Conservation (phyloP, 2,329 filamentous ascomycete genomes). For the Penicillium expansum region DNA sequence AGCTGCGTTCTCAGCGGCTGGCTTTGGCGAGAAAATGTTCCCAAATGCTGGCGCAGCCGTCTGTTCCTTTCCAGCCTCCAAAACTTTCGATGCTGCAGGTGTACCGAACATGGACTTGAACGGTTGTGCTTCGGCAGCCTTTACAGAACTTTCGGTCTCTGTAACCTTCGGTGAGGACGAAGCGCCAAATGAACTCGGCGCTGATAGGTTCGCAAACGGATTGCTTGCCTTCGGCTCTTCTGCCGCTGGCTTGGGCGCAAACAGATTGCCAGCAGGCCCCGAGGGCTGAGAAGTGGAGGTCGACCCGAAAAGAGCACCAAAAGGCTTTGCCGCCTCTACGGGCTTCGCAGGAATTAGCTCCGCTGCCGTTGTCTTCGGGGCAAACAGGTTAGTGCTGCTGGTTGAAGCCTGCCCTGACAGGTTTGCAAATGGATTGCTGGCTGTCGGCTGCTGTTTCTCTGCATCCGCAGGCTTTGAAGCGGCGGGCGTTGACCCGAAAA, state of each 20-base stretch:
- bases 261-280: conserved; percentile 34
- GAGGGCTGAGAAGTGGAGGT: conserved; percentile 25
- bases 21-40: conserved; percentile 6
- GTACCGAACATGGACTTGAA: conserved; percentile 7
- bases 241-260: conserved; percentile 21
- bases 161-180: conserved; percentile 2
- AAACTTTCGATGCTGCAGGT: not conserved
- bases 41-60: not conserved
- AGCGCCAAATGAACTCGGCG: not conserved
- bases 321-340: conserved; percentile 1
- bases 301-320: conserved; percentile 5
- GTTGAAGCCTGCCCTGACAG: not conserved
- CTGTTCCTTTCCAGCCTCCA: not conserved
- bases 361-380: not conserved
- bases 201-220: conserved; percentile 32
- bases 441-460: not conserved
- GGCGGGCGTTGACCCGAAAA: conserved; percentile 8
- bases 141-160: conserved; percentile 1
- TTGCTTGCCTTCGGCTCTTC: conserved; percentile 28
- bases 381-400: conserved; percentile 4
- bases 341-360: conserved; percentile 6
- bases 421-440: conserved; percentile 10
- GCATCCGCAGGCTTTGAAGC: conserved; percentile 1
- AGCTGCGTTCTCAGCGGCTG: not conserved
- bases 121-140: not conserved